A percentile compares a stretch with the other conserved stretches of the same genome.
phyloP scores from a whole-genome alignment of 768 basidiomycete species.

The Boletus vermiculosoides region DNA sequence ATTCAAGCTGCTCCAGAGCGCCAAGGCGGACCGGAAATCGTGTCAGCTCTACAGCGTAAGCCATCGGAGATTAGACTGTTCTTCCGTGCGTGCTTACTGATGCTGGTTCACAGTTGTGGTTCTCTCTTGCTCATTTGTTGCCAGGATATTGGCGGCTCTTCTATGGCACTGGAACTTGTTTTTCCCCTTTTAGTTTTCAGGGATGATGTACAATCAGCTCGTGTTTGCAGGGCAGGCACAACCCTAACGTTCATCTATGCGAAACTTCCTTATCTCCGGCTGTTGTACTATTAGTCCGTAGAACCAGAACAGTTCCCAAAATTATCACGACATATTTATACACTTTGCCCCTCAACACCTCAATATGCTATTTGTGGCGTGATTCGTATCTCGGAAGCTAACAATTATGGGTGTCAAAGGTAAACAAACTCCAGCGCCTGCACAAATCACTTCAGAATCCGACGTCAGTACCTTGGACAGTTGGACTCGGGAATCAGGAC shows the following conservation, averaged over 20 bases:
- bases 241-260: neutral
- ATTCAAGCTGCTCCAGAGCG: conserved; percentile 23
- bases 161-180: conserved; percentile 14
- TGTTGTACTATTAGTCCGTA: conserved; percentile 11
- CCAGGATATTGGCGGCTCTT: conserved; percentile 33
- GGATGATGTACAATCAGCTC: conserved; percentile 9
- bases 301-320: neutral
- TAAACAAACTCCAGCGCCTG: neutral
- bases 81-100: neutral
- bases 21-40: conserved; percentile 27
- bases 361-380: neutral
- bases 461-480: too few relatives aligned
- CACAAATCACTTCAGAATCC: neutral
- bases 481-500: too few relatives aligned
- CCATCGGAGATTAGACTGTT: neutral
- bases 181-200: conserved; percentile 5
- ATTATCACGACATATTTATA: neutral
- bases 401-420: neutral
- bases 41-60: conserved; percentile 34
- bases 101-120: conserved; percentile 25
- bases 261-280: neutral
- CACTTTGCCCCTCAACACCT: neutral
- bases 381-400: neutral
- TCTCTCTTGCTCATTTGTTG: conserved; percentile 31
- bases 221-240: conserved; percentile 6